Conservation (phyloP, 2,329 filamentous ascomycete genomes). For the Monosporascus sp. region DNA sequence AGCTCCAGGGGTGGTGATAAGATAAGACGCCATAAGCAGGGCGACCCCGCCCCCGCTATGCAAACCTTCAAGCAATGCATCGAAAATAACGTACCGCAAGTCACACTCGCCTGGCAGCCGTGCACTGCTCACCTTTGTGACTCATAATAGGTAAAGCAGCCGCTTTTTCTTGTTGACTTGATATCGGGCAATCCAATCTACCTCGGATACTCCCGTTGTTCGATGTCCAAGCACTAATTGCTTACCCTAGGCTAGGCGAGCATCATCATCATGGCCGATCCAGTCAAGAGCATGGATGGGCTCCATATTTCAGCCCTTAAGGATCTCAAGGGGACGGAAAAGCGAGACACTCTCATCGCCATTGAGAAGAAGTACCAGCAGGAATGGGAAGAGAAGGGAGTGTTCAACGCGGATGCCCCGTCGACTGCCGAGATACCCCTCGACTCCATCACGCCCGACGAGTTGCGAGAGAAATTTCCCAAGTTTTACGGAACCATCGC, state of each 20-base stretch:
- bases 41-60: too few species aligned
- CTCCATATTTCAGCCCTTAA: slow-evolving; percentile 14
- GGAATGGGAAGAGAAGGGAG: slow-evolving; percentile 68
- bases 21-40: too few species aligned
- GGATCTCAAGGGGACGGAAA: slow-evolving; percentile 59
- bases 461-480: slow-evolving; percentile 74
- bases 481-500: slow-evolving; percentile 76
- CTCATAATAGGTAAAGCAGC: too few species aligned
- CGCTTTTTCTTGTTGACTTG: too few species aligned
- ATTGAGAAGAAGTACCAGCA: slow-evolving; percentile 91
- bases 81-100: too few species aligned
- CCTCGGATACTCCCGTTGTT: too few species aligned
- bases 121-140: too few species aligned
- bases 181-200: too few species aligned
- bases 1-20: too few species aligned
- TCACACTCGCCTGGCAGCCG: too few species aligned
- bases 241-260: neutral
- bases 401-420: slow-evolving; percentile 86
- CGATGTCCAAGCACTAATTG: too few species aligned
- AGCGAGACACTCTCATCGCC: slow-evolving; percentile 74
- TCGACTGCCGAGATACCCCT: slow-evolving; percentile 71
- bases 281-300: slow-evolving; percentile 9
- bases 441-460: slow-evolving; percentile 64
- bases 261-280: slow-evolving; percentile 10
- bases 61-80: too few species aligned